These are phyloP conservation scores for Cladosporium sp. DNA, from an alignment of 2,329 filamentous ascomycete genomes.

Conservation along the genomic window DNA sequence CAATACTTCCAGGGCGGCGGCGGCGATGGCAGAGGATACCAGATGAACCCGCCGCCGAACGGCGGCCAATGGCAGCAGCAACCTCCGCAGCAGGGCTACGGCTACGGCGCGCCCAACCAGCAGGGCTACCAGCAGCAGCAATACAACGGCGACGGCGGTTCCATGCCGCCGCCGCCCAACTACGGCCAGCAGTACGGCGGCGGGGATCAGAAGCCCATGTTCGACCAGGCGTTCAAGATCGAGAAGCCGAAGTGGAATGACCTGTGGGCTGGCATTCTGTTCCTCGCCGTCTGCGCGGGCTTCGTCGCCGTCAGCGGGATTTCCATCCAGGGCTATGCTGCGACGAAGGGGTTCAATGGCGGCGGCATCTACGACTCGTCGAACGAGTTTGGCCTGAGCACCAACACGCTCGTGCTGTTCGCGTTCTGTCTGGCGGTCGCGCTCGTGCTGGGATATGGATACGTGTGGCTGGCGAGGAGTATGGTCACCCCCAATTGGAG, in stretches of 20 bases:
- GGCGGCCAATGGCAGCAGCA: conserved; percentile 23
- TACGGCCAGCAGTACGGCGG: conserved; percentile 26
- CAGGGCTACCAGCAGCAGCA: conserved; percentile 13
- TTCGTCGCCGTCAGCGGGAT: conserved; percentile 72
- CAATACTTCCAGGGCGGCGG: conserved; percentile 31
- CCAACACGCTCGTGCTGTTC: conserved; percentile 82
- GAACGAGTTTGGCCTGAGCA: conserved; percentile 65
- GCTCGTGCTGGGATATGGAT: conserved; percentile 67
- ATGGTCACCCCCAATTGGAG: neutral
- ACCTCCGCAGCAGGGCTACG: conserved; percentile 24
- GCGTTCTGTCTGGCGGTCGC: conserved; percentile 69
- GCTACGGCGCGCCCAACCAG: conserved; percentile 7
- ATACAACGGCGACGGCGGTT: neutral
- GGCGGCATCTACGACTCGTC: conserved; percentile 65
- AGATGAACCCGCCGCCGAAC: conserved; percentile 14
- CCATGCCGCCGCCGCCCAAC: conserved; percentile 31
- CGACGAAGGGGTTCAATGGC: conserved; percentile 57
- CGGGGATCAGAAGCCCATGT: conserved; percentile 47
- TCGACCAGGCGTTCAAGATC: conserved; percentile 77
- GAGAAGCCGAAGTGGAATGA: conserved; percentile 85
- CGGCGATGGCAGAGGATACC: conserved; percentile 4
- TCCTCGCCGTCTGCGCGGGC: conserved; percentile 64
- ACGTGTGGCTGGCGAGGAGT: conserved; percentile 52
- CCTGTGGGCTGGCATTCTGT: conserved; percentile 76
- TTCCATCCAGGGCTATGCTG: conserved; percentile 66